Evolutionary conservation across 352 stramenopile genomes (phyloP).

Genomic region (Globisporangium recalcitrans): DNA sequence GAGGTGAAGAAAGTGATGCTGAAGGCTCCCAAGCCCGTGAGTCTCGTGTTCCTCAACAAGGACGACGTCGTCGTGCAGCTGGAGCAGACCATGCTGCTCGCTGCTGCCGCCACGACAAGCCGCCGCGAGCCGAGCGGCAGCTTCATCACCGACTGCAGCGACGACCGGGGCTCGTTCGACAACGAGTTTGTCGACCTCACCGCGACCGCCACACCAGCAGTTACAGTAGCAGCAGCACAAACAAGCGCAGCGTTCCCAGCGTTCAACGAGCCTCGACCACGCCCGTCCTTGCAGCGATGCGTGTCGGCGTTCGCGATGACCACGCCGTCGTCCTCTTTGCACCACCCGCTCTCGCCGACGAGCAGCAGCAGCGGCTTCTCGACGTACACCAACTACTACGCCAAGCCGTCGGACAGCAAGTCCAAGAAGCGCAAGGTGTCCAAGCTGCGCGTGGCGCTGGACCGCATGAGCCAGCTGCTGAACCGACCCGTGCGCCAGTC

Average conservation of each 20-base stretch:
- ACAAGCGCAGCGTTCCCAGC: neutral
- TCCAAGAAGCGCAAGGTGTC: slow-evolving; percentile 67
- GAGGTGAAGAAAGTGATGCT: slow-evolving; percentile 83
- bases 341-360: slow-evolving; percentile 15
- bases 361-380: slow-evolving; percentile 23
- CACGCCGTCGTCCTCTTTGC: neutral
- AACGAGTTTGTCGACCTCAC: slow-evolving; percentile 26
- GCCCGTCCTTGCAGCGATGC: slow-evolving; percentile 7
- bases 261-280: neutral
- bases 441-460: slow-evolving; percentile 53
- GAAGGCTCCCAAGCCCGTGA: slow-evolving; percentile 64
- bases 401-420: slow-evolving; percentile 15
- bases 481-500: slow-evolving; percentile 71
- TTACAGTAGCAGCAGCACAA: neutral
- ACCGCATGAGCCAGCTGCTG: slow-evolving; percentile 67
- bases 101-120: neutral
- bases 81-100: slow-evolving; percentile 17
- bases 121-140: slow-evolving; percentile 22
- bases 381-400: slow-evolving; percentile 27
- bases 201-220: neutral
- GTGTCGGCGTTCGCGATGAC: slow-evolving; percentile 15
- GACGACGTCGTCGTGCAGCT: slow-evolving; percentile 24
- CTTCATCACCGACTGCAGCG: slow-evolving; percentile 31
- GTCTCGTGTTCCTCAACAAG: slow-evolving; percentile 70
- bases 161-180: slow-evolving; percentile 30